phyloP scores from a whole-genome alignment of 495 filamentous ascomycete species.

The Pyrenopolyporus hunteri region DNA sequence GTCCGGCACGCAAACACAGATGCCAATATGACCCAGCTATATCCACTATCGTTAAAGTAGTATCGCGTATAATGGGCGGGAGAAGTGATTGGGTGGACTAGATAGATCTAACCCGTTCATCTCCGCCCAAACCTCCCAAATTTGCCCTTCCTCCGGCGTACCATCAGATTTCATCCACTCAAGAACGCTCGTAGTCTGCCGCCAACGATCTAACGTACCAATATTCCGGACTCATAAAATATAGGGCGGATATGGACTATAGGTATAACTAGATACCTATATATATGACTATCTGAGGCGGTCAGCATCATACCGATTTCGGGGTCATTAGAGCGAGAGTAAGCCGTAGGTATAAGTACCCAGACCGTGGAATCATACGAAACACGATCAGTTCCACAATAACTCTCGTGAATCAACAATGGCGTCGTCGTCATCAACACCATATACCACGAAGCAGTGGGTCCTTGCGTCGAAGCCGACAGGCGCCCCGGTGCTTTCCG shows the following conservation, averaged over 20 bases:
- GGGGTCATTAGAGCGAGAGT: background rate
- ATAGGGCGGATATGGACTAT: too few relatives aligned
- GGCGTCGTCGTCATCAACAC: conserved; percentile 3
- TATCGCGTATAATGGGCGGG: too few relatives aligned
- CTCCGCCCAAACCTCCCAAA: conserved; percentile 1
- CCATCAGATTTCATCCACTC: background rate
- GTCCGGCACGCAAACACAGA: too few relatives aligned
- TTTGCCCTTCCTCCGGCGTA: background rate
- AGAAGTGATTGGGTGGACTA: background rate
- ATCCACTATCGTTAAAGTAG: background rate
- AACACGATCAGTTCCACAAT: background rate
- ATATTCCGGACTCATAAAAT: too few relatives aligned
- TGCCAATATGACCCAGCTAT: too few relatives aligned
- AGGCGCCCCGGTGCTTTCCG: conserved; percentile 38
- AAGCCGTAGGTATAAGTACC: conserved; percentile 8
- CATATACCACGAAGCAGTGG: conserved; percentile 44
- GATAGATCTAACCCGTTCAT: conserved; percentile 1
- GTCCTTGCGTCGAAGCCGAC: conserved; percentile 46
- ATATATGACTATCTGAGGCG: background rate
- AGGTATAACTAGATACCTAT: background rate
- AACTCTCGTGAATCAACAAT: conserved; percentile 24
- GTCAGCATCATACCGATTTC: background rate
- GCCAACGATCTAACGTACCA: too few relatives aligned
- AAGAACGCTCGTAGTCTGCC: too few relatives aligned
- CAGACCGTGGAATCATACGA: background rate